Evolutionary conservation across 2,329 filamentous ascomycete genomes (phyloP).

Genomic region (Pleoardoris graminearum): DNA sequence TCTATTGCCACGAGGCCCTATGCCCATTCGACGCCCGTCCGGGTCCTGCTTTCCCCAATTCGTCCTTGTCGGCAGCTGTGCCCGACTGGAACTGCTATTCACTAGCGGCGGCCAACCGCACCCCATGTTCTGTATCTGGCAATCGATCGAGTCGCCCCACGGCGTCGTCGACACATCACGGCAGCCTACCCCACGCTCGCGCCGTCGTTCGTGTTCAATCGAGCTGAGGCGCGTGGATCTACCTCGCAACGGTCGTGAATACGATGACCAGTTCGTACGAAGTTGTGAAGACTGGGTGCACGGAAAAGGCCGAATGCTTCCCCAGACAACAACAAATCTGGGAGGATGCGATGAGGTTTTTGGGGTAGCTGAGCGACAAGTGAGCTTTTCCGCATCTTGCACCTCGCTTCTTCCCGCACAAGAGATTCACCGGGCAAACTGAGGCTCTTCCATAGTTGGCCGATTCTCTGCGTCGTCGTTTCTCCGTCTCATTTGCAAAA

Average conservation of each 20-base stretch:
- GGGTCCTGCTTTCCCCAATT: not conserved
- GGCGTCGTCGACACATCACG: not conserved
- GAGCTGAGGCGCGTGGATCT: not conserved
- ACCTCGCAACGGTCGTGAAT: not conserved
- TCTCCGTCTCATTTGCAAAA: not conserved
- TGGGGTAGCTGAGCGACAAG: not conserved
- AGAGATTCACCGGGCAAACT: not conserved
- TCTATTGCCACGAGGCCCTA: constrained; percentile 10
- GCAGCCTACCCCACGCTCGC: constrained; percentile 5
- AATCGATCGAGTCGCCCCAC: not conserved
- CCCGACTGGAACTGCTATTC: not conserved
- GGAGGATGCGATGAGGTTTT: not conserved
- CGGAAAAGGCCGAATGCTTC: not conserved
- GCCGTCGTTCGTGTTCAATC: not conserved
- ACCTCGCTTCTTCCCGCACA: constrained; percentile 4
- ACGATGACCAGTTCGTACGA: not conserved
- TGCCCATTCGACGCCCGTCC: not conserved
- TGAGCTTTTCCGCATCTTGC: not conserved
- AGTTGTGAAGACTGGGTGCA: not conserved
- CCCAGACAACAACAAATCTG: not conserved
- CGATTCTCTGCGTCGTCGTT: not conserved
- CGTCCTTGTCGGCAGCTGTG: constrained; percentile 6
- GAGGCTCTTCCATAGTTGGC: not conserved
- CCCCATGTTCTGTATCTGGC: not conserved
- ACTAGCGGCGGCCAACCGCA: not conserved